Evolutionary conservation across 2,329 filamentous ascomycete genomes (phyloP).

Genomic region (Aspergillus niger): DNA sequence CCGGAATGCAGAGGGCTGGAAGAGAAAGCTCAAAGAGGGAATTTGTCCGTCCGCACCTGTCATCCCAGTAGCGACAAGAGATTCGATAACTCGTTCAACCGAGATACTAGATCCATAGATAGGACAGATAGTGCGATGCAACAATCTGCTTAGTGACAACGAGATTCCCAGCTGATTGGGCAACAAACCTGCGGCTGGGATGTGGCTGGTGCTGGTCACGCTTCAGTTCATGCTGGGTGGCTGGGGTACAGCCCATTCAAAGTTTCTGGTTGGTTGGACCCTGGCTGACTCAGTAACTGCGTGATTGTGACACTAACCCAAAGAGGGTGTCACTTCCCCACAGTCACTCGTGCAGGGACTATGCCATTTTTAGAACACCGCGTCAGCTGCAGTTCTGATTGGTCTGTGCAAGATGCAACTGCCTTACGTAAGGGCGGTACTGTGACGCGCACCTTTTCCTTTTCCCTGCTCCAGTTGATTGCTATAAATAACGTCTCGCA

Average conservation of each 20-base stretch:
- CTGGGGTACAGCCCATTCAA: not conserved
- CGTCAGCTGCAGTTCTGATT: not conserved
- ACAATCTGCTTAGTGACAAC: too few species aligned
- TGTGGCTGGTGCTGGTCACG: slow-evolving; percentile 1
- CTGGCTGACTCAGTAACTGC: not conserved
- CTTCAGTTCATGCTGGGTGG: not conserved
- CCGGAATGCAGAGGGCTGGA: too few species aligned
- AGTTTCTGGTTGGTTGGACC: not conserved
- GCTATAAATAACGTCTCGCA: too few species aligned
- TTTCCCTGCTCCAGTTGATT: too few species aligned
- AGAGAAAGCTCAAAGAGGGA: too few species aligned
- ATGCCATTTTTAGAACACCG: slow-evolving; percentile 1
- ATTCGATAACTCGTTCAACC: too few species aligned
- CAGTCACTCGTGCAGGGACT: not conserved
- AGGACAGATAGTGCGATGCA: not conserved
- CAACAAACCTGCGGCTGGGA: not conserved
- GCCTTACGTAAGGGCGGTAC: not conserved
- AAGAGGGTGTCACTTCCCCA: not conserved
- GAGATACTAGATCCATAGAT: too few species aligned
- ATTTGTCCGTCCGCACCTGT: too few species aligned
- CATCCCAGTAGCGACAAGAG: too few species aligned
- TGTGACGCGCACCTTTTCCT: too few species aligned
- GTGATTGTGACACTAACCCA: not conserved
- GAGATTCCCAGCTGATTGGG: not conserved
- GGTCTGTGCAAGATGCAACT: not conserved